Conservation (phyloP, 768 basidiomycete genomes). For the Dictyophora rubrovolvata region DNA sequence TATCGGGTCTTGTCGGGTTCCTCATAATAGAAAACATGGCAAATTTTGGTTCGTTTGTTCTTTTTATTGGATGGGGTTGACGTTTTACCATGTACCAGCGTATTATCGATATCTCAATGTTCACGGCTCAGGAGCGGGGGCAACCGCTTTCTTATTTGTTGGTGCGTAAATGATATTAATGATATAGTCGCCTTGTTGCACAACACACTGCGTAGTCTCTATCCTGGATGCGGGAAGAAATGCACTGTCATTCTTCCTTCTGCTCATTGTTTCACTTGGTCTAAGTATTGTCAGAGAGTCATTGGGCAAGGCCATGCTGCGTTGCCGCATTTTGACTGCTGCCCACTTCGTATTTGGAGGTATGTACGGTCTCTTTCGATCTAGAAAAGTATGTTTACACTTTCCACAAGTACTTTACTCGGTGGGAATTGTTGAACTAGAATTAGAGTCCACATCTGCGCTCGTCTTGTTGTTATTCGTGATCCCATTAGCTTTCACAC, state of each 20-base stretch:
- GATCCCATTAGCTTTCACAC: conserved; percentile 86
- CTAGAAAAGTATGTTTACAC: background rate
- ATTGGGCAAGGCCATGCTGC: conserved; percentile 75
- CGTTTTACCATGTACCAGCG: conserved; percentile 28
- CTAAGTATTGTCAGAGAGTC: conserved; percentile 86
- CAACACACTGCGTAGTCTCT: conserved; percentile 48
- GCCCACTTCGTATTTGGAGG: conserved; percentile 93
- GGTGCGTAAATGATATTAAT: conserved; percentile 36
- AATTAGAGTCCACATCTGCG: conserved; percentile 83
- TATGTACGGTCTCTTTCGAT: conserved; percentile 22
- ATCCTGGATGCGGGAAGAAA: conserved; percentile 92
- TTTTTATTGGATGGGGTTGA: background rate
- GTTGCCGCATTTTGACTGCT: conserved; percentile 68
- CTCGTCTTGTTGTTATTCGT: conserved; percentile 81
- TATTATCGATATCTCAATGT: conserved; percentile 95
- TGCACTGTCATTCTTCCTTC: conserved; percentile 89
- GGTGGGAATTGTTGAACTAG: conserved; percentile 87
- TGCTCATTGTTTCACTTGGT: conserved; percentile 86
- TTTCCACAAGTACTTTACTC: conserved; percentile 69
- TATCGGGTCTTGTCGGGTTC: conserved; percentile 79
- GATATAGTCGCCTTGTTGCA: background rate
- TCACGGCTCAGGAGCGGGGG: conserved; percentile 60
- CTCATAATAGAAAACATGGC: conserved; percentile 92
- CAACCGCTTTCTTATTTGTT: conserved; percentile 87
- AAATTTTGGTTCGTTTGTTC: conserved; percentile 60